These are phyloP conservation scores for Fusarium mexicanum DNA, from an alignment of 2,329 filamentous ascomycete genomes.

Conservation along the genomic window DNA sequence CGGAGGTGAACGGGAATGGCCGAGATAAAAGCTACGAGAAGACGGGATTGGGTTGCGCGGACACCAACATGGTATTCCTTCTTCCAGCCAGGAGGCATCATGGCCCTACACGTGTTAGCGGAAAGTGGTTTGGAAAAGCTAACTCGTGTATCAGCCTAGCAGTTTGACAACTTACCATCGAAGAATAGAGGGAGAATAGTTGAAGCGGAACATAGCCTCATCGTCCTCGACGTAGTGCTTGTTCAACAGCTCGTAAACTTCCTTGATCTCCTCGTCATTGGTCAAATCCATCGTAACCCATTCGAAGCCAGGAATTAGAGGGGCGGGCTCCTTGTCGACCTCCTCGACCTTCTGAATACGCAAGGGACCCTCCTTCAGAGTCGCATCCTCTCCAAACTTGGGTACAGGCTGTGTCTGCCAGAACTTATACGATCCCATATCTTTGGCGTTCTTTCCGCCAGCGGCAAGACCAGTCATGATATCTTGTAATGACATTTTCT, in stretches of 20 bases:
- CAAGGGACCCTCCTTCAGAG: constrained; percentile 82
- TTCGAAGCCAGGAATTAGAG: constrained; percentile 85
- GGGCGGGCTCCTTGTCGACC: constrained; percentile 79
- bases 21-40: constrained; percentile 95
- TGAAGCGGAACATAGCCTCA: constrained; percentile 97
- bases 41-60: constrained; percentile 81
- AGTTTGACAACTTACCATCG: constrained; percentile 72
- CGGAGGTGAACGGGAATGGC: constrained; percentile 87
- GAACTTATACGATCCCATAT: constrained; percentile 98
- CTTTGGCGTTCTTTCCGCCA: constrained; percentile 88
- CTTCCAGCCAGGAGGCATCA: constrained; percentile 94
- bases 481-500: constrained; percentile 73
- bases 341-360: constrained; percentile 80
- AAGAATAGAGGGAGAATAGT: constrained; percentile 89
- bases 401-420: constrained; percentile 98
- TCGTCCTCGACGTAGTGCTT: constrained; percentile 98
- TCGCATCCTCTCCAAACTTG: constrained; percentile 72
- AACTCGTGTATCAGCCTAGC: background rate
- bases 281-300: constrained; percentile 92
- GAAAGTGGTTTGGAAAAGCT: background rate
- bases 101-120: constrained; percentile 69
- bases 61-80: constrained; percentile 96
- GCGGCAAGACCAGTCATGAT: constrained; percentile 80
- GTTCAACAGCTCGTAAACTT: constrained; percentile 90
- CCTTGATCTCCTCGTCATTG: constrained; percentile 80